Conservation (phyloP, 1,284 basidiomycete genomes). For the Microbotryum scabiosae region DNA sequence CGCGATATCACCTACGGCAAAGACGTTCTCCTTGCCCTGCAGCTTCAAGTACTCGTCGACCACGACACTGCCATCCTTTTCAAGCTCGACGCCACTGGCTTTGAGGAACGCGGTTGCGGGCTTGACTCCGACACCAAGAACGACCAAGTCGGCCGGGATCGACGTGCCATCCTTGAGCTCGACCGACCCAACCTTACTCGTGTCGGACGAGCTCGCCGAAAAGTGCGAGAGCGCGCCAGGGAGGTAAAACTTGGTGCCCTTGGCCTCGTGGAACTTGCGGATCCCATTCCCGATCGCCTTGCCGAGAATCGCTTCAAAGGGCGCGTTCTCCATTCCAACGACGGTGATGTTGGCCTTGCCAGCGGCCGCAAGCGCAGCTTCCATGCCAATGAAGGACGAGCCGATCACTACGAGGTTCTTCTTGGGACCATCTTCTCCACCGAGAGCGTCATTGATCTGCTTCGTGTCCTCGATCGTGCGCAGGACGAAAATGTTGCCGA, state of each 20-base stretch:
- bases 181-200: constrained; percentile 47
- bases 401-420: constrained; percentile 78
- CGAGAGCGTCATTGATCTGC: constrained; percentile 55
- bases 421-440: constrained; percentile 34
- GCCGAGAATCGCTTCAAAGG: constrained; percentile 74
- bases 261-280: constrained; percentile 71
- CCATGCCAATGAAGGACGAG: constrained; percentile 89
- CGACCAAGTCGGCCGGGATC: constrained; percentile 66
- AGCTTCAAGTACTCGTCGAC: constrained; percentile 53
- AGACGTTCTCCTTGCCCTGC: constrained; percentile 50
- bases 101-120: constrained; percentile 79
- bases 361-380: constrained; percentile 65
- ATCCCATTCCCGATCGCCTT: constrained; percentile 69
- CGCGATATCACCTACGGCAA: constrained; percentile 85
- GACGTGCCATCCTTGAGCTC: constrained; percentile 59
- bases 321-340: constrained; percentile 74
- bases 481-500: constrained; percentile 71
- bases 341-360: constrained; percentile 55
- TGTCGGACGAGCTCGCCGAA: constrained; percentile 34
- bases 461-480: constrained; percentile 64
- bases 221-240: constrained; percentile 25
- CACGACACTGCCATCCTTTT: constrained; percentile 64
- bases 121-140: constrained; percentile 82
- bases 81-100: constrained; percentile 46
- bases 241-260: constrained; percentile 48